These are phyloP conservation scores for Didymosphaeria variabile DNA, from an alignment of 2,329 filamentous ascomycete species.

Conservation along the genomic window DNA sequence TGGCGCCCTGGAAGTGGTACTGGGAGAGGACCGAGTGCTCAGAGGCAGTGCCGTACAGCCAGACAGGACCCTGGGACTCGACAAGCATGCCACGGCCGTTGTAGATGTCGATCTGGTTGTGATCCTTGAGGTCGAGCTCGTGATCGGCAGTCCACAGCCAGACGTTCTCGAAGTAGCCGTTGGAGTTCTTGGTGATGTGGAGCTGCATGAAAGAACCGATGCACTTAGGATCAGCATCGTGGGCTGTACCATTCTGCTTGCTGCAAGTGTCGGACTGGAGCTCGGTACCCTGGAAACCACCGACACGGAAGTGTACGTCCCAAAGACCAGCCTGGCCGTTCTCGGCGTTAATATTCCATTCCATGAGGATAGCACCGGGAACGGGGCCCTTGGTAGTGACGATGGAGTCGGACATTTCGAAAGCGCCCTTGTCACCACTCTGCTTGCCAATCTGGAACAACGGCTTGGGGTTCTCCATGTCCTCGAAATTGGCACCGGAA, in stretches of 20 bases:
- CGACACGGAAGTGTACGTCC: slow-evolving; percentile 96
- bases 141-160: slow-evolving; percentile 95
- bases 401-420: slow-evolving; percentile 89
- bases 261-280: slow-evolving; percentile 81
- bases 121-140: slow-evolving; percentile 78
- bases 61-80: slow-evolving; percentile 78
- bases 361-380: slow-evolving; percentile 86
- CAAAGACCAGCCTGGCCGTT: slow-evolving; percentile 82
- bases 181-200: slow-evolving; percentile 64
- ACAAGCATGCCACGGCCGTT: slow-evolving; percentile 85
- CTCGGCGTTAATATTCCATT: slow-evolving; percentile 81
- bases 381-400: slow-evolving; percentile 84
- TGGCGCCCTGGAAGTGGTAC: slow-evolving; percentile 70
- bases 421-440: slow-evolving; percentile 76
- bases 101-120: slow-evolving; percentile 83
- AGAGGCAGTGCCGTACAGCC: slow-evolving; percentile 74
- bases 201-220: slow-evolving; percentile 74
- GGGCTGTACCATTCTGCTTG: slow-evolving; percentile 74
- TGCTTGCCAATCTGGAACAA: slow-evolving; percentile 82
- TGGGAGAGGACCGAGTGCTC: slow-evolving; percentile 77
- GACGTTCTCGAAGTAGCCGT: slow-evolving; percentile 84
- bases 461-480: slow-evolving; percentile 79
- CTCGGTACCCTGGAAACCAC: slow-evolving; percentile 83
- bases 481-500: slow-evolving; percentile 75
- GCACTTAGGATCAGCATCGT: slow-evolving; percentile 72